Base-by-base conservation (phyloP, 2,329 filamentous ascomycete species). In the Botryosphaeria dothidea region DNA sequence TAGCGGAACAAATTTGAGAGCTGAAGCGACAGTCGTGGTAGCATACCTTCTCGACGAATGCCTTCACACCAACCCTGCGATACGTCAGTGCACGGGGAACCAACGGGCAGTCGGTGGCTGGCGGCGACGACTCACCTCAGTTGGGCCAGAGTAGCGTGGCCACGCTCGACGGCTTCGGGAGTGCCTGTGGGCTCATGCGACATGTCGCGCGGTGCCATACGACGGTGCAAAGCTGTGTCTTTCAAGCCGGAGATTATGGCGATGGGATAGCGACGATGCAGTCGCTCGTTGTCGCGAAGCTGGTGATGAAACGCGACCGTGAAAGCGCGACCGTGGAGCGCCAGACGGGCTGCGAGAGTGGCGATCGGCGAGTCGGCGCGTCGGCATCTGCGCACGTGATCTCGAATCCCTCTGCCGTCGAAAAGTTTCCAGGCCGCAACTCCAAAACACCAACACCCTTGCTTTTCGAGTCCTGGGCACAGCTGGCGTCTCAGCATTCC, bases 91-190 rank as follows among this genome's bases (percentile, higher is more conserved):
- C 31, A 27, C 45, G 23, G 54, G 31, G 31, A 25, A 15, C 49
- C 19, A 34, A n/a, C 23, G 34, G 38, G 25, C 21, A 41, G 19
- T 51, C 29, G 29, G 36, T 25, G 34, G 17, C 52, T 19, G 51
- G 25, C 19, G 29, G 69, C 65, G 73, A 68, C 68, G 70, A 80
- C 87, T 72, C 83, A 92, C 90, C 87, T 86, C 71, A 98, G 84
- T 31, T 93, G 94, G 71, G 92, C 90, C 67, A 95, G 82, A 38
- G 93, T 97, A 70, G 93, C 93, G 74, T 89, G 89, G 64, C 93
- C 90, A 75, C 90, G 96, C 77, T 94, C 86, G 34, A 87, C 82
- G 62, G 86, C 85, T 68, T 84, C 84, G 49, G 85, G 85, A 45
- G 84, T 86, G 71, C 80, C 82, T 52, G 77, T 78, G 66, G 79